Conservation (phyloP, 2,329 filamentous ascomycete genomes). For the Rugonectria rugulosa region DNA sequence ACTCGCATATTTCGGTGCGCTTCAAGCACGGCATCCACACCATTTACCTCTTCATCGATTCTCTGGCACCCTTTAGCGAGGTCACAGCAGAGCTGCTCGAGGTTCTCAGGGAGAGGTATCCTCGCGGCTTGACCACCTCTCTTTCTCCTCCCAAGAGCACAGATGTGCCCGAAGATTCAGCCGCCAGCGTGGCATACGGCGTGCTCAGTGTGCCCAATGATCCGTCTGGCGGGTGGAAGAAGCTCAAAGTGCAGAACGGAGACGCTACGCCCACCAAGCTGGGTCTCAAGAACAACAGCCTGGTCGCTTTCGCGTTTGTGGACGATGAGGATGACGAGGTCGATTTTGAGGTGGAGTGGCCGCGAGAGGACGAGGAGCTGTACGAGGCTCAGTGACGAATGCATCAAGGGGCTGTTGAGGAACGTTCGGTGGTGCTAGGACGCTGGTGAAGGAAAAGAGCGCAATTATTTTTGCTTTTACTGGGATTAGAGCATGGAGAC, state of each 20-base stretch:
- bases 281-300: conserved; percentile 55
- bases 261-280: conserved; percentile 51
- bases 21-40: conserved; percentile 78
- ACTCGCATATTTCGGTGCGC: conserved; percentile 69
- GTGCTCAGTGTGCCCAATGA: conserved; percentile 55
- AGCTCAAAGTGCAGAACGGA: conserved; percentile 47
- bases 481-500: too few species aligned
- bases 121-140: conserved; percentile 56
- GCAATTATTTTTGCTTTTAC: too few species aligned
- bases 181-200: conserved; percentile 55
- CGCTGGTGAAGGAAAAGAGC: too few species aligned
- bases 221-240: conserved; percentile 57
- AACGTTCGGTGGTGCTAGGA: too few species aligned
- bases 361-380: conserved; percentile 51
- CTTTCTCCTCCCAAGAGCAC: conserved; percentile 44
- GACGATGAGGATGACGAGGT: conserved; percentile 49
- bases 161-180: conserved; percentile 50
- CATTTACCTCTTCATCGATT: conserved; percentile 71
- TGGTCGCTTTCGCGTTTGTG: conserved; percentile 59
- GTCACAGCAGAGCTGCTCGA: conserved; percentile 66
- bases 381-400: conserved; percentile 30
- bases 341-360: conserved; percentile 56
- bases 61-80: conserved; percentile 62
- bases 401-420: neutral
- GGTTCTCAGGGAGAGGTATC: conserved; percentile 65